A percentile compares a stretch with the other conserved stretches of the same genome.
These are phyloP conservation scores for Saccharomyces hybrid DNA, from an alignment of 1,139 yeast genomes.

Conservation along the genomic window DNA sequence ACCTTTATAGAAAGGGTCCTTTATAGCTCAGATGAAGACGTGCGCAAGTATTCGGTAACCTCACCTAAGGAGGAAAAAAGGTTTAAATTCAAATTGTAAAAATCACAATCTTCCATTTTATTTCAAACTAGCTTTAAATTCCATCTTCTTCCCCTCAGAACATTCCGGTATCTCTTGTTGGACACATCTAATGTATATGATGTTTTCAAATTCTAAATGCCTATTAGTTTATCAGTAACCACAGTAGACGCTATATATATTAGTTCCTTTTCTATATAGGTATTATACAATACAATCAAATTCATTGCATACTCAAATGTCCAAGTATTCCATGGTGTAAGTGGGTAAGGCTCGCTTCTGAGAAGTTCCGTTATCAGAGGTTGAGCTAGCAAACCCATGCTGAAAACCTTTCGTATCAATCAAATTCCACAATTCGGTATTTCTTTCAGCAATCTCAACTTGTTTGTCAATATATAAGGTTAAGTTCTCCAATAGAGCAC, in stretches of 20 bases:
- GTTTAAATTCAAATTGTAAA: conserved; percentile 14
- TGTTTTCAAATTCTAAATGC: not conserved
- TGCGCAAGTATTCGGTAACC: conserved; percentile 9
- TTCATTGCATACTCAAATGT: conserved; percentile 10
- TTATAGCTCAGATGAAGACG: conserved; percentile 33
- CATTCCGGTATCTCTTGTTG: not conserved
- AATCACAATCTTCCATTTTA: not conserved
- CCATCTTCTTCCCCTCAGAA: not conserved
- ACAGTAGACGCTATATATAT: not conserved
- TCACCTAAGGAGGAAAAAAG: conserved; percentile 16
- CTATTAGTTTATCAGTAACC: not conserved
- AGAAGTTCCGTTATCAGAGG: conserved; percentile 6
- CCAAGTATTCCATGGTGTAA: conserved; percentile 28
- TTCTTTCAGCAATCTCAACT: conserved; percentile 26
- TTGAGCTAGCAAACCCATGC: conserved; percentile 4
- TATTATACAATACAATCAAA: not conserved
- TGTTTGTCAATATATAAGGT: conserved; percentile 24
- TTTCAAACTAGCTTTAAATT: not conserved
- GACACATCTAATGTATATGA: not conserved
- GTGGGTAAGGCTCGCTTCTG: conserved; percentile 18
- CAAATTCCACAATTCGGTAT: conserved; percentile 26
- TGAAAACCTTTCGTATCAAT: conserved; percentile 19
- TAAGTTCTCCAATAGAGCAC: conserved; percentile 18
- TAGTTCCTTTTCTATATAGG: not conserved
- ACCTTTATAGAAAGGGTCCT: conserved; percentile 39